Conservation (phyloP, 176 grass and related monocot species). For the Paspalum vaginatum region DNA sequence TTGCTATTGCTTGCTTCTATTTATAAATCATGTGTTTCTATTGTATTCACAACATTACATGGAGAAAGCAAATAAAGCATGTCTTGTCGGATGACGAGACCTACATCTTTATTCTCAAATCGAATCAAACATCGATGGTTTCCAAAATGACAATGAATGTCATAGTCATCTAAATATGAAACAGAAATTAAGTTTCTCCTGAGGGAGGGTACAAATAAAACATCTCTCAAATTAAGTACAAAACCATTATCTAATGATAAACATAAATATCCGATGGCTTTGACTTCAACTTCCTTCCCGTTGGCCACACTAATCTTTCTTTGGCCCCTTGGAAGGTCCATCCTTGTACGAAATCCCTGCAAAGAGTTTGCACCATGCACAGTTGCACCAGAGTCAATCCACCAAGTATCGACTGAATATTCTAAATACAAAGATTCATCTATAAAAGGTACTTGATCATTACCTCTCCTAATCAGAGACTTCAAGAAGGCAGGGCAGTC, state of each 20-base stretch:
- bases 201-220: neutral
- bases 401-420: too few relatives aligned
- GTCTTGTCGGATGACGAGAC: neutral
- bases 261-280: neutral
- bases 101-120: neutral
- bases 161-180: neutral
- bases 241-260: neutral
- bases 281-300: neutral
- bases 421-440: too few relatives aligned
- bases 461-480: too few relatives aligned
- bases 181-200: neutral
- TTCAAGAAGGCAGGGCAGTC: too few relatives aligned
- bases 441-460: too few relatives aligned
- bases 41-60: neutral
- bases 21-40: neutral
- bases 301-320: neutral
- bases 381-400: too few relatives aligned
- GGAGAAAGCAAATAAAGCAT: too few relatives aligned
- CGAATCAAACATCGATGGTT: too few relatives aligned
- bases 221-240: neutral
- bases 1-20: neutral
- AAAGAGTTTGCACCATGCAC: too few relatives aligned
- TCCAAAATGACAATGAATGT: too few relatives aligned
- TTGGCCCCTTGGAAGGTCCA: neutral
- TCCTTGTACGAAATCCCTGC: neutral